Base-by-base conservation (phyloP, 2,329 filamentous ascomycete species). In the Metarhizium sp. region DNA sequence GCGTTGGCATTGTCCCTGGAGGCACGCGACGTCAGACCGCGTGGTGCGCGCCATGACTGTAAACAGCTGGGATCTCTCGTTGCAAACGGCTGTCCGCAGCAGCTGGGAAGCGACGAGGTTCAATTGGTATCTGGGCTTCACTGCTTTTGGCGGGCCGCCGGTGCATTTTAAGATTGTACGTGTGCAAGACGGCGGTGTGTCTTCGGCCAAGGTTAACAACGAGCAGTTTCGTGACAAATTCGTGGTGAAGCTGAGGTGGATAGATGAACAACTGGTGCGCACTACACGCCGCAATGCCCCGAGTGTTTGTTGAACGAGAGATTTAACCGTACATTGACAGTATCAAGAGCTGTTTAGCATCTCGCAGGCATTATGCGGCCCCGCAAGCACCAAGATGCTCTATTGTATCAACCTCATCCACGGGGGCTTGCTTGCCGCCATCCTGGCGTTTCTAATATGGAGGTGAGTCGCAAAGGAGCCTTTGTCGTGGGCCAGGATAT, bases 341-440 rank as follows among this genome's bases (percentile, higher is more conserved):
- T 89, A 85, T 67, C 83, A 87, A 66, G 86, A 90, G 63, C 75
- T 90, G 0, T 90, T 90, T 66, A 84, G 82, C 30, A 70, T 90
- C 49, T 81, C 78, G 18, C 86, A 90, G 69, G 82, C 82, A 1
- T 73, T 89, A 2, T 83, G 82, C 0, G 86, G 86, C 0, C 87
- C 86, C 0, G 86, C 62, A 0, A 86, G 81, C 59, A 89, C 86
- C 2, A 90, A 90, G 64, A 86, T 90, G 80, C 65, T 81, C 0
- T 89, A 87, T 58, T 86, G 80, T 57, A 81, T 90, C 45, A 81
- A 83, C 42, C 67, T 87, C 18, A 77, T 88, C 10, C 84, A 82
- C 57, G 78, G 77, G 11, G 85, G 85, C 0, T 71, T 85, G 4
- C 54, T 79, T 2, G 71, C 78, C 0, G 86, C 84, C 0, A 6